Evolutionary conservation across 2,329 filamentous ascomycete species (phyloP).

Genomic region (Lachnellula occidentalis): DNA sequence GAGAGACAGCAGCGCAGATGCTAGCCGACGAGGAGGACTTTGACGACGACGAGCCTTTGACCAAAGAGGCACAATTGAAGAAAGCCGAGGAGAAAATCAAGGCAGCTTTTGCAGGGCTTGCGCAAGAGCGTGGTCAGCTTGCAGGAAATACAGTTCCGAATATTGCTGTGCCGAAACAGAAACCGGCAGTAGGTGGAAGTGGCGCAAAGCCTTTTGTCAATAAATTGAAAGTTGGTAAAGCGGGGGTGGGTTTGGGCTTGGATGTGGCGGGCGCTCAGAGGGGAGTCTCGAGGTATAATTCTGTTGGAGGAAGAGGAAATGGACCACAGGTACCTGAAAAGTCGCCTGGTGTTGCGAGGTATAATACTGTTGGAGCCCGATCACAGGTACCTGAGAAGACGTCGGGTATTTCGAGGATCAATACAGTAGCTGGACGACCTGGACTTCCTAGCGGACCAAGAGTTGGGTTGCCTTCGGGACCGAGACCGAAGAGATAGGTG

Average conservation of each 20-base stretch:
- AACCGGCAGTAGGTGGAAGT: too few relatives aligned
- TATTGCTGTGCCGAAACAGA: too few relatives aligned
- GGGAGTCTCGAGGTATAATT: background rate
- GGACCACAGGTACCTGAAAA: background rate
- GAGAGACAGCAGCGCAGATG: background rate
- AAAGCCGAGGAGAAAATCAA: conserved; percentile 8
- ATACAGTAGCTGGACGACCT: background rate
- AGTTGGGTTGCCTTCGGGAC: background rate
- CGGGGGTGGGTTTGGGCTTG: background rate
- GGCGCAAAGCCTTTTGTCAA: too few relatives aligned
- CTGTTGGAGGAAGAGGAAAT: background rate
- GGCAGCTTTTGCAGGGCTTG: conserved; percentile 6
- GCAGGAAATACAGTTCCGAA: background rate
- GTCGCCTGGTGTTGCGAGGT: background rate
- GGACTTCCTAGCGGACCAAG: background rate
- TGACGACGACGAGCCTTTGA: background rate
- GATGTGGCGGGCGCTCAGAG: background rate
- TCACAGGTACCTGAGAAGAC: background rate
- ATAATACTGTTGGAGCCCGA: background rate
- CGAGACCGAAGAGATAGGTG: background rate
- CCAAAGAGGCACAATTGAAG: conserved; percentile 1
- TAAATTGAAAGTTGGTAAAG: background rate
- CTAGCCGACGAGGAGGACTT: conserved; percentile 1
- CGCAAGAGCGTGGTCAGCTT: background rate
- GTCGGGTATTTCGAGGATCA: background rate